Conservation (phyloP, 768 basidiomycete genomes). For the Trametopsis cervina region DNA sequence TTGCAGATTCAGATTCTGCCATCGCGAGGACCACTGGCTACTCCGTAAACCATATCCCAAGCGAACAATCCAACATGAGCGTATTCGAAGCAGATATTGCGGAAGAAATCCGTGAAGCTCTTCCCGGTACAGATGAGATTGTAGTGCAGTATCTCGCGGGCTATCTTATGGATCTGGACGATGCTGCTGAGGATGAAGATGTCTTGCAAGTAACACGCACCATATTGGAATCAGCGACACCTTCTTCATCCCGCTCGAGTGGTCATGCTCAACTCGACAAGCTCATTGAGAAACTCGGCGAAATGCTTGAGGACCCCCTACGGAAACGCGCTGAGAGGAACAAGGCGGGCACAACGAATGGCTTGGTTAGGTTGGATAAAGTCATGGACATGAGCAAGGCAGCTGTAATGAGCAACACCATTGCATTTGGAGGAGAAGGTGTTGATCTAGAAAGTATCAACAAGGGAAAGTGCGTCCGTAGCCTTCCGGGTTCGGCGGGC, state of each 20-base stretch:
- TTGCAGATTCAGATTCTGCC: no score
- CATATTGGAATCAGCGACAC: constrained; percentile 72
- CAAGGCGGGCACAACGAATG: constrained; percentile 40
- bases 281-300: constrained; percentile 58
- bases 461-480: constrained; percentile 72
- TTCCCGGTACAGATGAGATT: constrained; percentile 79
- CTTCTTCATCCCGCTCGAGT: constrained; percentile 29
- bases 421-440: constrained; percentile 63
- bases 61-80: constrained; percentile 4
- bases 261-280: constrained; percentile 50
- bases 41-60: no score
- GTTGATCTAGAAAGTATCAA: constrained; percentile 90
- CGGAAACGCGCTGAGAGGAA: constrained; percentile 49
- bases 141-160: constrained; percentile 85
- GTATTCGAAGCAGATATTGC: constrained; percentile 49
- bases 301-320: constrained; percentile 60
- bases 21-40: no score
- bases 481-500: constrained; percentile 14
- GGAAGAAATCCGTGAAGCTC: constrained; percentile 61
- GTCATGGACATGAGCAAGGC: constrained; percentile 86
- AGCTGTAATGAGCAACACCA: constrained; percentile 68
- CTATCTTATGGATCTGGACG: constrained; percentile 82
- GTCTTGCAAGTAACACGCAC: constrained; percentile 69
- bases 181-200: constrained; percentile 84
- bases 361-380: constrained; percentile 72